Evolutionary conservation across 306 rosid species (phyloP), one percentile per base, ranked within the genome.

Genomic region (Quercus robur): DNA sequence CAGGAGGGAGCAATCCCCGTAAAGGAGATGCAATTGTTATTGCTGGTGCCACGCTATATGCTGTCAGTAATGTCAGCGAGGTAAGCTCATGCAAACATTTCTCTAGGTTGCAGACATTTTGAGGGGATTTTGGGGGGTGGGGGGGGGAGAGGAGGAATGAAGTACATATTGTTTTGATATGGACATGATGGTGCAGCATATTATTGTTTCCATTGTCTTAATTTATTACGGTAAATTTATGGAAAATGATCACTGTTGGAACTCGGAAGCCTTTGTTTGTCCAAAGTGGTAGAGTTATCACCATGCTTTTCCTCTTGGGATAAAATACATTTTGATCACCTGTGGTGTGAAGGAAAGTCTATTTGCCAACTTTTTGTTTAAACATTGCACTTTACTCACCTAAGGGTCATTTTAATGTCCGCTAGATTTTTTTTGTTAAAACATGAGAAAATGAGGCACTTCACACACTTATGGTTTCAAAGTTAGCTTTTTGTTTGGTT

Each of bases 11-110:
- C 84, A 85, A 86, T 71, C 97, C 98, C 35, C 85, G 80, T 51
- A 81, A 77, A 82, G 97, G 98, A 51, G 98, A 94, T 79, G 14
- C 78, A 64, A 86, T 94, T 76, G 94, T 94, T 71, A 83, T 91
- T 70, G 96, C 94, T 68, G 98, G 93, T 81, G 82, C 98, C 75
- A 90, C 91, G 7, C 89, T 94, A 81, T 91, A 94, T 86, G 98
- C 97, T 71, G 73, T 94, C 85, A 89, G 91, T 75, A 94, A 90
- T 76, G 98, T 91, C 83, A 90, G 97, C 2, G 97, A 92, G 97
- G 97, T 89, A 86, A 64, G 79, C 49, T 74, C 76, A 25, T 71
- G 15, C 15, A 46, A 25, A 8, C 58, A 61, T 69, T 30, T 74
- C 38, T 66, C 46, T 30, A 25, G 77, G 35, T 70, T 25, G 15